These are phyloP conservation scores for Durio zibethinus DNA, from an alignment of 345 rosid genomes.

Conservation along the genomic window DNA sequence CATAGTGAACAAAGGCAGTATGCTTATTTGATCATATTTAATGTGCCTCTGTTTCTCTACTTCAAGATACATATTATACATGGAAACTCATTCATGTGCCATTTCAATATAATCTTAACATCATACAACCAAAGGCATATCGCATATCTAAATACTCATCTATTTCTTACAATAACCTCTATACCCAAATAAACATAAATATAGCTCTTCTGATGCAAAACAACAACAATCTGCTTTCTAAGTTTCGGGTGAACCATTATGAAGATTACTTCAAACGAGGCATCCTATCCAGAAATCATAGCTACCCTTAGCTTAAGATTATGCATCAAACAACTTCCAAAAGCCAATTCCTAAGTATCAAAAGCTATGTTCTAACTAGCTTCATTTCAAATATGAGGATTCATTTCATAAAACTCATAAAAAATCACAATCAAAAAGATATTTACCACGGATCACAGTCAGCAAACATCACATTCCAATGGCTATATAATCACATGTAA, in stretches of 20 bases:
- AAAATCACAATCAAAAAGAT: background rate
- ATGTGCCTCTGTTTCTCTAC: background rate
- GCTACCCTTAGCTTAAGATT: background rate
- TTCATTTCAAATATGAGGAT: background rate
- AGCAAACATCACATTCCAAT: background rate
- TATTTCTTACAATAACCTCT: background rate
- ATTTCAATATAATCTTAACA: background rate
- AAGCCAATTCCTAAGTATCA: background rate
- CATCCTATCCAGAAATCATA: background rate
- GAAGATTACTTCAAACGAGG: background rate
- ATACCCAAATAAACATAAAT: background rate
- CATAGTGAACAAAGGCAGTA: background rate
- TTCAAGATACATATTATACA: background rate
- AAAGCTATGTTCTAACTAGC: background rate
- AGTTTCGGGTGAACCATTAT: background rate
- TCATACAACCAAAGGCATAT: background rate
- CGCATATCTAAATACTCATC: background rate
- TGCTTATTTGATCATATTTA: background rate
- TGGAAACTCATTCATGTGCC: background rate
- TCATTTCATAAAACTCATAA: background rate
- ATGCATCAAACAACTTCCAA: background rate
- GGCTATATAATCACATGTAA: background rate
- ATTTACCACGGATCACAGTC: background rate
- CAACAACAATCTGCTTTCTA: background rate
- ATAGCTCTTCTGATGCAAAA: background rate